Evolutionary conservation across 2,329 filamentous ascomycete genomes (phyloP).

Genomic region (Trichoderma gracile): DNA sequence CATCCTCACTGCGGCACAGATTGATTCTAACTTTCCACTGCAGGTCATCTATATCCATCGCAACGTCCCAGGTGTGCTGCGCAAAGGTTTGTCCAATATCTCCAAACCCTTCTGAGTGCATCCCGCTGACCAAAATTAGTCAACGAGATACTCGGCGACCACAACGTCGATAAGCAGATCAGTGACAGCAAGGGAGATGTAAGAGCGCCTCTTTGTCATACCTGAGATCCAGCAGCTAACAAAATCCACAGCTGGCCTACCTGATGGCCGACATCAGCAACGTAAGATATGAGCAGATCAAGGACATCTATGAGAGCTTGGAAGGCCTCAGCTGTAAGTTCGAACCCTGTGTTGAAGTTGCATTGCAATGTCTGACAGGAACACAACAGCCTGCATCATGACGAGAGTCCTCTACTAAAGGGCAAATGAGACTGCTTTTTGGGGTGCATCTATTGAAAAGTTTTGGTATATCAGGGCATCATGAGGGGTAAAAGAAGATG

Average conservation of each 20-base stretch:
- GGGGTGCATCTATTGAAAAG: not conserved
- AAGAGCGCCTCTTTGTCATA: constrained; percentile 27
- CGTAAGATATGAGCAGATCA: constrained; percentile 78
- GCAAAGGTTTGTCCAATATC: constrained; percentile 58
- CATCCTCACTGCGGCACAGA: not conserved
- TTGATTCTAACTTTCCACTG: constrained; percentile 26
- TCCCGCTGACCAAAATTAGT: constrained; percentile 51
- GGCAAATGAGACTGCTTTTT: too few relatives aligned
- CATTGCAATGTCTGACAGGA: constrained; percentile 21
- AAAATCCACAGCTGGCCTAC: constrained; percentile 68
- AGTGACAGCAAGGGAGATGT: constrained; percentile 91
- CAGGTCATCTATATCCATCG: constrained; percentile 92
- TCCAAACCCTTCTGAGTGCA: constrained; percentile 13
- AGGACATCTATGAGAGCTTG: constrained; percentile 78
- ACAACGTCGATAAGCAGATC: constrained; percentile 99
- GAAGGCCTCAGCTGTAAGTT: constrained; percentile 78
- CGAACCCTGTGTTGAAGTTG: not conserved
- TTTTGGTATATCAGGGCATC: not conserved
- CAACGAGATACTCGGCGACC: constrained; percentile 89
- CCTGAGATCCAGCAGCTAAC: constrained; percentile 14
- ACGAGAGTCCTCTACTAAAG: constrained; percentile 50
- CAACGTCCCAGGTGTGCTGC: constrained; percentile 92
- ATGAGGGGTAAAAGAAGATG: not conserved
- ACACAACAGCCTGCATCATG: constrained; percentile 45
- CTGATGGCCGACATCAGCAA: constrained; percentile 96